Percentiles rank a stretch among this genome's conserved stretches.
phyloP scores from a whole-genome alignment of 345 rosid genomes.

The Camelina neglecta region DNA sequence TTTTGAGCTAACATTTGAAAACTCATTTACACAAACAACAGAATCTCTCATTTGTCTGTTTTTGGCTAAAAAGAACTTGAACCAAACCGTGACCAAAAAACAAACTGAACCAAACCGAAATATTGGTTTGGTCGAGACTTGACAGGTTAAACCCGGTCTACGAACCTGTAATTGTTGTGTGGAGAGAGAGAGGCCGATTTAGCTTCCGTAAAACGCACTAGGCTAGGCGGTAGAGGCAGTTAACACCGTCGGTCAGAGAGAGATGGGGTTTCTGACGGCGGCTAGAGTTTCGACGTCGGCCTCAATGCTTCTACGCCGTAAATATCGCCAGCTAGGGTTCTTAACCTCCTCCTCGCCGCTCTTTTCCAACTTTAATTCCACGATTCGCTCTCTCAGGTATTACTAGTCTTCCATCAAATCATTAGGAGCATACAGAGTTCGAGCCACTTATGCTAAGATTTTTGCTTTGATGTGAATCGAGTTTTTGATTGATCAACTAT shows the following conservation, averaged over 20 bases:
- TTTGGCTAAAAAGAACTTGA: no score
- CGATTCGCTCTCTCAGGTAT: slow-evolving; percentile 45
- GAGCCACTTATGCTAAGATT: slow-evolving; percentile 14
- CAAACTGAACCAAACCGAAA: slow-evolving; percentile 10
- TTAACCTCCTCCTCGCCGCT: slow-evolving; percentile 2
- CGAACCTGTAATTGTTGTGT: not conserved
- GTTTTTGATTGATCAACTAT: not conserved
- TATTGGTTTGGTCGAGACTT: not conserved
- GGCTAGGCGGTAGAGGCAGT: not conserved
- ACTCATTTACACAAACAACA: no score
- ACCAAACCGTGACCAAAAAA: no score
- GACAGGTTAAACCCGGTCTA: slow-evolving; percentile 16
- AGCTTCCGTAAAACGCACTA: not conserved
- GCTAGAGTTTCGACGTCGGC: slow-evolving; percentile 46
- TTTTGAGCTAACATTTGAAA: no score
- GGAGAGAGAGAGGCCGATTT: no score
- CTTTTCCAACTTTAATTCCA: not conserved
- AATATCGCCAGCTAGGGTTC: slow-evolving; percentile 33
- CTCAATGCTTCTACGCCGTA: slow-evolving; percentile 32
- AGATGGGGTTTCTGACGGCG: slow-evolving; percentile 41
- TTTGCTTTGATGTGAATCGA: not conserved
- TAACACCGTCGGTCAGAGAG: slow-evolving; percentile 16
- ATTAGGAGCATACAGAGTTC: no score
- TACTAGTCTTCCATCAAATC: slow-evolving; percentile 1
- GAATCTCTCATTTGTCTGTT: no score